phyloP scores from a whole-genome alignment of 2,329 filamentous ascomycete species.

The Acephala macrosclerotiorum region DNA sequence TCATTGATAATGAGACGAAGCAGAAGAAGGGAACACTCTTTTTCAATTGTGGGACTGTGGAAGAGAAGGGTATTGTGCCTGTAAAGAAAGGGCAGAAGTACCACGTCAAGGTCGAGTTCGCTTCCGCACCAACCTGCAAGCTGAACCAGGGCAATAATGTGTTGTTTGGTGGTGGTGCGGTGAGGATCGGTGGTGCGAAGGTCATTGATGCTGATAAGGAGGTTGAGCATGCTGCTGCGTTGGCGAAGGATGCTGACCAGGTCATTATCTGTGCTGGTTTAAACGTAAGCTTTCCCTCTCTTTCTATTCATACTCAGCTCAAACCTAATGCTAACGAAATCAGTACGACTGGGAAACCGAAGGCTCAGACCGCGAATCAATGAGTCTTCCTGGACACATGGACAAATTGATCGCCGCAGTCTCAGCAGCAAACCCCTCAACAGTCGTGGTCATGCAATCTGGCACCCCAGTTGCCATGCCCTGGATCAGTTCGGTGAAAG shows the following conservation, averaged over 20 bases:
- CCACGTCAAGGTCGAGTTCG: slow-evolving; percentile 52
- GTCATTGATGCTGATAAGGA: slow-evolving; percentile 64
- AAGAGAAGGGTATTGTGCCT: slow-evolving; percentile 42
- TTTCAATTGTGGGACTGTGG: slow-evolving; percentile 44
- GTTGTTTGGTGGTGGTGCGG: slow-evolving; percentile 63
- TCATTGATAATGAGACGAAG: slow-evolving; percentile 46
- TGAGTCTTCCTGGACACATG: slow-evolving; percentile 77
- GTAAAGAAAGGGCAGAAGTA: slow-evolving; percentile 44
- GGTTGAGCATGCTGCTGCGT: slow-evolving; percentile 69
- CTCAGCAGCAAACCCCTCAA: slow-evolving; percentile 70
- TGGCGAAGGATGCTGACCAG: slow-evolving; percentile 76
- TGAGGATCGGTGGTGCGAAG: slow-evolving; percentile 67
- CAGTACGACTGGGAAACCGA: slow-evolving; percentile 79
- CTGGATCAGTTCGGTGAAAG: slow-evolving; percentile 62
- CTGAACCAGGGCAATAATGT: slow-evolving; percentile 56
- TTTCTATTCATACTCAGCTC: neutral
- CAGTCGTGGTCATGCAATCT: slow-evolving; percentile 78
- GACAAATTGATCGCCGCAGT: slow-evolving; percentile 75
- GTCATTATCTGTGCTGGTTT: slow-evolving; percentile 81
- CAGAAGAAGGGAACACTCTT: slow-evolving; percentile 45
- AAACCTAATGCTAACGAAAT: neutral
- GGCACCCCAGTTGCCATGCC: slow-evolving; percentile 79
- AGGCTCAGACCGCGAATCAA: slow-evolving; percentile 78
- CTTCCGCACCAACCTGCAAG: slow-evolving; percentile 64
- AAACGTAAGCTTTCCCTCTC: slow-evolving; percentile 55